Evolutionary conservation across 176 grass and related monocot species (phyloP), one percentile per base, ranked within the genome.

Genomic region (Echinochloa phyllopogon): DNA sequence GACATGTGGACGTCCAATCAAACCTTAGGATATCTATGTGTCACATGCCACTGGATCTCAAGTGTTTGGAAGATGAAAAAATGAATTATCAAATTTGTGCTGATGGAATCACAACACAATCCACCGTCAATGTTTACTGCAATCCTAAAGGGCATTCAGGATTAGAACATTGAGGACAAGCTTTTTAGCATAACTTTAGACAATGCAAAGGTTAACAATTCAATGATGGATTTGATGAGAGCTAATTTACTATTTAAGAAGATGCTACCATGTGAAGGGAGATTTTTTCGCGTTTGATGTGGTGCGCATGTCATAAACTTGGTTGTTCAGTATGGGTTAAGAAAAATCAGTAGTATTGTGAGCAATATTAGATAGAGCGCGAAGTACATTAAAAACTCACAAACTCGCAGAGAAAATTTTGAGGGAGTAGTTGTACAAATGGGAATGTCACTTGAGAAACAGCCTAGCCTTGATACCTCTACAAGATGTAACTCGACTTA

Each of bases 1-100:
- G 43, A 72, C 25, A 72, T 27, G 69, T 72, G 69, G 43, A 72
- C 43, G 0, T 72, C 69, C 1, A 72, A 72, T 16, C 69, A 72
- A 6, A 72, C 42, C 3, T 25, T 72, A 14, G 69, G n/a, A 0
- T 72, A 72, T 48, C 6, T 72, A 8, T 72, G 69, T 70, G 10
- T 72, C n/a, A 72, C 69, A 4, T 23, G 11, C 4, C 69, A 72
- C 8, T 25, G 13, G 6, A 23, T 27, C 61, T 33, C 11, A 6
- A 33, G 27, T 64, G 13, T 36, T 12, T 64, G 27, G 61, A 64
- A 27, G 5, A 33, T 64, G 0, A 2, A 64, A 15, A 64, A 64
- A 16, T 6, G 61, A 7, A 25, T 64, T 36, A 64, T 36, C 27
- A 64, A 16, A 15, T 64, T 64, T 13, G 3, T 64, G 0, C 36